Evolutionary conservation across 257 asterid genomes (phyloP), one percentile per base, ranked within the genome.

Genomic region (Linderniella brevidens): DNA sequence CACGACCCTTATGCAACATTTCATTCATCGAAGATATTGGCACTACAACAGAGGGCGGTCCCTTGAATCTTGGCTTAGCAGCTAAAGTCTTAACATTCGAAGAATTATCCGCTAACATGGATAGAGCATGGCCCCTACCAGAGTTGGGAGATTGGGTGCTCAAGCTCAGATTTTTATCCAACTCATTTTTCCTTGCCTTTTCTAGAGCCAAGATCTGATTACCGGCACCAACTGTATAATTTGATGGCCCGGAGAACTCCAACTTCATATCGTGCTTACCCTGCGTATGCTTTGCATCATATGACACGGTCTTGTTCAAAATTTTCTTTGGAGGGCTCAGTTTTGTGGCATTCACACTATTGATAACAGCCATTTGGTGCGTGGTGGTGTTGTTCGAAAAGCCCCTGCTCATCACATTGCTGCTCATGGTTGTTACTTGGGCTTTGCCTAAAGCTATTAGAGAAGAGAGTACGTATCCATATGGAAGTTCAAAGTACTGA

Each of bases 1-100:
- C 54, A 48, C 16, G 71, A 54, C 82, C 64, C 53, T 60, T 66
- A 18, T 50, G 60, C 56, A 76, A 63, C 82, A 78, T 64, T 39
- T 67, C 65, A 13, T 85, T 71, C 98, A 90, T 85, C 55, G 63
- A 56, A 37, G 82, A 64, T 67, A 90, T 53, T 19, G 92, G 55
- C 39, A 77, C 69, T 14, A 65, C 80, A 8, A 54, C 56, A 35
- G 57, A 49, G 46, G 40, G 53, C 8, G 52, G 61, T 43, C 29
- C 37, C 48, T 61, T 43, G 17, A 59, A 13, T 41, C 54, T 25
- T 25, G 32, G 6, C 32, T 25, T 25, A 25, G 4, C 6, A 25
- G 32, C 32, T 2, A 6, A 25, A 25, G 32, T 25, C 6, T 6
- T 25, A 25, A 25, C 32, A 25, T 25, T 25, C 32, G 32, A 25